Evolutionary conservation across 805 yeast genomes (phyloP), one percentile per base, ranked within the genome.

Genomic region (Phaffomyces antillensis): DNA sequence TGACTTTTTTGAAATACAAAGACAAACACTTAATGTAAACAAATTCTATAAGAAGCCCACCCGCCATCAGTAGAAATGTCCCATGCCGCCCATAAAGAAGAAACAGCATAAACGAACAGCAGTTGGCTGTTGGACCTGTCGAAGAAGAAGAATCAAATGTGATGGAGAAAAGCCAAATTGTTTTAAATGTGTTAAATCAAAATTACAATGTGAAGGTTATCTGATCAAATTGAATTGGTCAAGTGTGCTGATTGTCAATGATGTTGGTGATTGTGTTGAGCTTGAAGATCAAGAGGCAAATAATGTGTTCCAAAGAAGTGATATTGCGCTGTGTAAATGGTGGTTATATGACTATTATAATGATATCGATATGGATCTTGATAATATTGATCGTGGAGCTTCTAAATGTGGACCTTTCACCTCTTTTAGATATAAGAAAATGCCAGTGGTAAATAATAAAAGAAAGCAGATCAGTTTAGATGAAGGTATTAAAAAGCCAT

Each of bases 101-200:
- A 26, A 50, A 1, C 50, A 49, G 16, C 54, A 51, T 39, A 49
- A 43, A 35, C 47, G 60, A 17, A 78, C 93, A 0, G 87, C 85
- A 53, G 79, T 83, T 1, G 96, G 96, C 0, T 88, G 96, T 59
- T 87, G 89, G 77, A 86, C 96, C 0, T 88, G 96, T 58, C 71
- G 96, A 37, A 65, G 82, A n/a, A 62, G 96, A 37, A 85, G 87
- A 59, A 81, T 88, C 39, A 80, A 85, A 44, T 89, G 96, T 63
- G 96, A 88, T 60, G 70, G 83, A 35, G 65, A 68, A 20, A 73
- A 75, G 51, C 96, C 96, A 0, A 56, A 63, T 8, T 89, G 96
- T 64, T 57, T 63, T 12, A 71, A 84, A 47, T 89, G 96, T 61
- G 62, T 65, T 23, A 79, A 77, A 55, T 74, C 88, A 0, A 79